Base-by-base conservation (phyloP, 2,329 filamentous ascomycete genomes). In the Colletotrichum sp. region DNA sequence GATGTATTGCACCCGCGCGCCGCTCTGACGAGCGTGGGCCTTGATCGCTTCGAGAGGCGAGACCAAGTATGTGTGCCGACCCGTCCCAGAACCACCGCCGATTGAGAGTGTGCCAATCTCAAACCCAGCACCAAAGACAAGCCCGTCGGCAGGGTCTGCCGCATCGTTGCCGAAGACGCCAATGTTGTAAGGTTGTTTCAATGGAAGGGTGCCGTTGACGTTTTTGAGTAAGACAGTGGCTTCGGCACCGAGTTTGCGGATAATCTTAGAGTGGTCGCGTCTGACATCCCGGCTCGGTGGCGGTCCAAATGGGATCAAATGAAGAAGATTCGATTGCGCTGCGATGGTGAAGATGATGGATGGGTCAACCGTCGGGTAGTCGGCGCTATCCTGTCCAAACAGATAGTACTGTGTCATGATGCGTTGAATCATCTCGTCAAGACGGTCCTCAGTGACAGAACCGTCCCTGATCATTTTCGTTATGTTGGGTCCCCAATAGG, bases 171-270 rank as follows among this genome's bases (percentile, higher is more conserved):
- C 93, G 76, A 95, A 91, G 70, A 93, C 85, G 9, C 90, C 91
- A 9, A 93, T 87, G 78, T 87, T 88, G 78, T 86, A 72, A 77
- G 89, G 88, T 69, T 86, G 87, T 65, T 87, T 87, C 11, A 94
- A 85, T 0, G 93, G 93, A 0, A 95, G 84, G 5, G 89, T 85
- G 59, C 82, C 87, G 2, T 87, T 86, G 29, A 86, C 85, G 81
- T 95, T 95, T 86, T 94, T 94, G 65, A 95, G 86, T 8, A 95
- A 83, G 1, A 93, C 91, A 68, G 90, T 92, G 6, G 91, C 88
- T 88, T 73, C 90, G 82, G n/a, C 89, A 87, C 61, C 91, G 81
- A 19, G 88, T 85, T 69, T 90, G 83, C 27, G 93, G 90, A 79
- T 94, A 90, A 61, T 90, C 88, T 79, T 91, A 91, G 82, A 94